phyloP scores from a whole-genome alignment of 345 rosid genomes.

The Camelina laxa region DNA sequence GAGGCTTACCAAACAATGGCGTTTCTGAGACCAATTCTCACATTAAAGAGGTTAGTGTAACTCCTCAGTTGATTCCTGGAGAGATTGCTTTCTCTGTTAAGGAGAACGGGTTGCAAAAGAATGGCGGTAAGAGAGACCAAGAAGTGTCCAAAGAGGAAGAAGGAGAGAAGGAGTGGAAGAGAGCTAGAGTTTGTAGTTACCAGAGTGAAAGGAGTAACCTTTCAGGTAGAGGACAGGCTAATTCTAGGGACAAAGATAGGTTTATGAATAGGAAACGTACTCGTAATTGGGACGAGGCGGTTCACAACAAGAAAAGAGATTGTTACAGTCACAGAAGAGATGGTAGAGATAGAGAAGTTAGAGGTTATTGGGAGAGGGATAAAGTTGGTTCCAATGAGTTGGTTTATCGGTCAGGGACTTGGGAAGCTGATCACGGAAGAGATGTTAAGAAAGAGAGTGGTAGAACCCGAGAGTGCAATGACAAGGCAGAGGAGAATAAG shows the following conservation, averaged over 20 bases:
- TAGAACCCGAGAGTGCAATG: slow-evolving; percentile 51
- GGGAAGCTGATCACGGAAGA: slow-evolving; percentile 73
- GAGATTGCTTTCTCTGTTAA: slow-evolving; percentile 30
- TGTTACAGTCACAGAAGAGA: slow-evolving; percentile 56
- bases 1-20: slow-evolving; percentile 56
- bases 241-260: slow-evolving; percentile 62
- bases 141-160: slow-evolving; percentile 42
- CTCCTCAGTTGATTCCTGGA: slow-evolving; percentile 30
- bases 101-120: slow-evolving; percentile 47
- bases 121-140: slow-evolving; percentile 39
- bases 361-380: slow-evolving; percentile 98
- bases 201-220: slow-evolving; percentile 46
- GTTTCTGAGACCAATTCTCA: slow-evolving; percentile 32
- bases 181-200: slow-evolving; percentile 51
- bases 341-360: slow-evolving; percentile 67
- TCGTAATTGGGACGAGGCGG: slow-evolving; percentile 66
- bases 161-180: slow-evolving; percentile 59
- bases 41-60: slow-evolving; percentile 31
- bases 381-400: slow-evolving; percentile 68
- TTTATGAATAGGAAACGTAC: slow-evolving; percentile 58
- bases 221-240: slow-evolving; percentile 50
- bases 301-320: slow-evolving; percentile 64
- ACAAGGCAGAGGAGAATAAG: slow-evolving; percentile 44
- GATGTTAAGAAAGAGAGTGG: slow-evolving; percentile 56
- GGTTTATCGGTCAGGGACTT: slow-evolving; percentile 73